These are phyloP conservation scores for Neostapfia colusana DNA, from an alignment of 176 grass and related monocot genomes.

Conservation along the genomic window DNA sequence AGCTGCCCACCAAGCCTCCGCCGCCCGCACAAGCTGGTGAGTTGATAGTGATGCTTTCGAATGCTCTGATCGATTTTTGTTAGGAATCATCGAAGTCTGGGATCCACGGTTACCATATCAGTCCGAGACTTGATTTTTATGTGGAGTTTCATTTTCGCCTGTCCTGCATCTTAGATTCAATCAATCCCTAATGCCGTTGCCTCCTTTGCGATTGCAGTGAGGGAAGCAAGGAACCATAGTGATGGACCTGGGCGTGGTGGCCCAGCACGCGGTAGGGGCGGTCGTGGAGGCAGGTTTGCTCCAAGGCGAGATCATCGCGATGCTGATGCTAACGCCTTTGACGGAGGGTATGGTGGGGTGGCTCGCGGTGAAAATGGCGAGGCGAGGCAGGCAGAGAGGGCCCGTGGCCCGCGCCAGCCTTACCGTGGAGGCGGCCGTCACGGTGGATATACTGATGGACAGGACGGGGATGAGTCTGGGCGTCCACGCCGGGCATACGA, in stretches of 20 bases:
- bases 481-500: conserved; percentile 58
- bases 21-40: conserved; percentile 75
- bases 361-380: conserved; percentile 43
- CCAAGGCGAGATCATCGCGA: conserved; percentile 45
- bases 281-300: conserved; percentile 44
- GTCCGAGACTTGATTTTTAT: neutral
- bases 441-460: conserved; percentile 47
- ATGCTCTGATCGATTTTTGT: neutral
- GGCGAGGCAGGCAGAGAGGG: conserved; percentile 42
- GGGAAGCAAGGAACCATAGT: conserved; percentile 51
- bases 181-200: neutral
- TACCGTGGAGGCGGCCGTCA: conserved; percentile 58
- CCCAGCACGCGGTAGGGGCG: no score
- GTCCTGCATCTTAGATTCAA: neutral
- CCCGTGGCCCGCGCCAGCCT: conserved; percentile 38
- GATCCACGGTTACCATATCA: neutral
- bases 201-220: conserved; percentile 52
- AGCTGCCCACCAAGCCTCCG: conserved; percentile 59
- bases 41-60: neutral
- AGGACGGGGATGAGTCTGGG: conserved; percentile 45
- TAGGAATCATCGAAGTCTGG: neutral
- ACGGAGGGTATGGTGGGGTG: conserved; percentile 32
- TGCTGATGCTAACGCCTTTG: conserved; percentile 37
- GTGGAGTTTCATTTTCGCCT: no score
- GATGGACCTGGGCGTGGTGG: no score